A percentile compares a stretch with the other conserved stretches of the same genome.
Evolutionary conservation across 495 filamentous ascomycete genomes (phyloP).

Genomic region (Darksidea phi): DNA sequence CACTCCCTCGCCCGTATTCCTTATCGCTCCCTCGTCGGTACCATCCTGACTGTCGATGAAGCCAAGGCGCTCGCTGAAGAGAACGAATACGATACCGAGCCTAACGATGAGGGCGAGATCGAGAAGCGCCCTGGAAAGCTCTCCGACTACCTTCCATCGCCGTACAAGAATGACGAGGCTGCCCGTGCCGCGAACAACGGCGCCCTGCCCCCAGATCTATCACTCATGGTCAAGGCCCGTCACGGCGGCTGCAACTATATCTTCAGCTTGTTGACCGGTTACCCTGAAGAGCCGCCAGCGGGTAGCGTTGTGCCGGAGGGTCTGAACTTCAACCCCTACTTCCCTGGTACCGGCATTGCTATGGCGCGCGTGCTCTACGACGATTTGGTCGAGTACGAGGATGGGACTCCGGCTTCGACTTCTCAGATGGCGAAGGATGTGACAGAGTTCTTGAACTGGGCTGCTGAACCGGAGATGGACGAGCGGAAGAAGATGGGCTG

Average conservation of each 20-base stretch:
- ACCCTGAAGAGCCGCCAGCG: constrained; percentile 93
- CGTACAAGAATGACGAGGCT: constrained; percentile 98
- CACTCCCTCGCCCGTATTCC: constrained; percentile 94
- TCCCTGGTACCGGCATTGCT: constrained; percentile 97
- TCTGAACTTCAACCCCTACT: constrained; percentile 99
- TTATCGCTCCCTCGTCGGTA: constrained; percentile 89
- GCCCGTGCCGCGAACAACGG: constrained; percentile 97
- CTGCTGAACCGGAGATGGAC: constrained; percentile 98
- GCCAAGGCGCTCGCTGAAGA: constrained; percentile 96
- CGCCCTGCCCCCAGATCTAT: constrained; percentile 95
- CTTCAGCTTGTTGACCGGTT: constrained; percentile 95
- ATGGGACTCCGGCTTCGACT: constrained; percentile 86
- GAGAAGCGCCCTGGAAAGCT: constrained; percentile 98
- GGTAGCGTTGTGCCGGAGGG: constrained; percentile 77
- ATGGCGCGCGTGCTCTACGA: constrained; percentile 99
- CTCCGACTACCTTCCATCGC: constrained; percentile 90
- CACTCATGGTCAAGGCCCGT: constrained; percentile 93
- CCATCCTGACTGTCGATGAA: constrained; percentile 91
- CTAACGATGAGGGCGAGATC: constrained; percentile 96
- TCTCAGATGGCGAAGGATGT: constrained; percentile 99
- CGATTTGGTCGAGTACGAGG: constrained; percentile 97
- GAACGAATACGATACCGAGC: constrained; percentile 97
- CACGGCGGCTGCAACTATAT: constrained; percentile 99
- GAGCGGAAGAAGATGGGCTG: constrained; percentile 98
- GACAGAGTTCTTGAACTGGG: constrained; percentile 97